Evolutionary conservation across 805 yeast genomes (phyloP).

Genomic region (Middelhovenomyces tepae): DNA sequence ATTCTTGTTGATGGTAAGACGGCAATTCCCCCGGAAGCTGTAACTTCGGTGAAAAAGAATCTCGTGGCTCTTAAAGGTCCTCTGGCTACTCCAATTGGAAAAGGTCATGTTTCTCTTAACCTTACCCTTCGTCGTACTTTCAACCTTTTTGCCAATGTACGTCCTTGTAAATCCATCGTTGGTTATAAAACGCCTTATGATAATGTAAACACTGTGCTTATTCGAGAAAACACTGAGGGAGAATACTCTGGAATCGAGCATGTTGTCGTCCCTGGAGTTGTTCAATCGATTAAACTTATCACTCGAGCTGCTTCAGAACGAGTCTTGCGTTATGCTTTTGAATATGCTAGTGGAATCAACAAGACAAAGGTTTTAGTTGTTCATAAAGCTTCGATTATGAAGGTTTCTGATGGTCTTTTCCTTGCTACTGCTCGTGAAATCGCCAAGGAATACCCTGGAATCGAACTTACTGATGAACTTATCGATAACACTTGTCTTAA

Average conservation of each 20-base stretch:
- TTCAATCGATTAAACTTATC: conserved; percentile 94
- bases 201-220: conserved; percentile 87
- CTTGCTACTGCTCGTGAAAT: conserved; percentile 85
- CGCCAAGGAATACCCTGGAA: conserved; percentile 86
- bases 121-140: conserved; percentile 96
- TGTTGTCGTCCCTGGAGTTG: conserved; percentile 96
- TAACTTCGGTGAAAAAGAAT: conserved; percentile 85
- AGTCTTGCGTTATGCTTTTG: conserved; percentile 94
- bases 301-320: conserved; percentile 95
- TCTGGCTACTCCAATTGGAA: conserved; percentile 96
- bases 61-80: conserved; percentile 97
- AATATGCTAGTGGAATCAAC: conserved; percentile 83
- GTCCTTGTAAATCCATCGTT: conserved; percentile 89
- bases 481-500: conserved; percentile 93
- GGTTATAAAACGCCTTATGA: conserved; percentile 90
- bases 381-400: conserved; percentile 98
- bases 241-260: conserved; percentile 99
- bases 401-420: conserved; percentile 95
- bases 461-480: conserved; percentile 73
- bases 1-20: conserved; percentile 85
- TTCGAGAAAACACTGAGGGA: conserved; percentile 98
- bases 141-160: conserved; percentile 90
- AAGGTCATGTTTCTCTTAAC: conserved; percentile 97
- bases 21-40: conserved; percentile 85
- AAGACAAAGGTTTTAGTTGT: conserved; percentile 88